Base-by-base conservation (phyloP, 768 basidiomycete species). In the Gloeopeniophorella convolvens region DNA sequence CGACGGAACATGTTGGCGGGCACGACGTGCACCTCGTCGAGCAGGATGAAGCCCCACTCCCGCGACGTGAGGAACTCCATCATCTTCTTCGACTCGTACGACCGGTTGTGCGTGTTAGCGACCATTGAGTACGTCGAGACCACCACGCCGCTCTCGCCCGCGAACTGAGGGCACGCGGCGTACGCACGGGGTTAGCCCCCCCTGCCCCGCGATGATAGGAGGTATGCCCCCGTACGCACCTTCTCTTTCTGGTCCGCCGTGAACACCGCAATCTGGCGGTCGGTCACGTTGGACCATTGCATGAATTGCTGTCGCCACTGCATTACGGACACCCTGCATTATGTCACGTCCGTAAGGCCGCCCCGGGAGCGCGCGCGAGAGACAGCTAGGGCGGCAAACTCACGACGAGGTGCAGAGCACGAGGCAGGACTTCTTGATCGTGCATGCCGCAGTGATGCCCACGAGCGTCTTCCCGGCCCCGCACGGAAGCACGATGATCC, bases 61-160 rank as follows among this genome's bases (percentile, higher is more conserved):
- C 95, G 75, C n/a, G 91, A 93, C 24, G 91, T 91, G 37, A 99
- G 67, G 63, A 98, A 99, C 59, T 99, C 94, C 96, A 99, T 99
- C 90, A 98, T 97, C 73, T 98, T 96, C 72, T 96, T 93, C 15
- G 96, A 89, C 63, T 95, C 93, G 65, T 98, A 92, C n/a, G 96
- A 96, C 58, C 96, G 82, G 65, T 97, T 96, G 62, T 93, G 89
- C 3, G 92, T 96, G 65, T 97, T 97, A 26, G 96, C 95, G 44
- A 99, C 94, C 96, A 99, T 99, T 4, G 95, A 97, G 66, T 99
- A 99, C 10, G 96, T 98, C 27, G 95, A 98, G 21, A 99, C 87
- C 27, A 99, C 94, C 55, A 99, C 97, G 30, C 96, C 96, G 56
- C 95, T 92, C 37, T 95, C 93, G 18, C 94, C 94, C 7, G 87